These are phyloP conservation scores for Drechslerella stenobrocha DNA, from an alignment of 2,329 filamentous ascomycete species.

Conservation along the genomic window DNA sequence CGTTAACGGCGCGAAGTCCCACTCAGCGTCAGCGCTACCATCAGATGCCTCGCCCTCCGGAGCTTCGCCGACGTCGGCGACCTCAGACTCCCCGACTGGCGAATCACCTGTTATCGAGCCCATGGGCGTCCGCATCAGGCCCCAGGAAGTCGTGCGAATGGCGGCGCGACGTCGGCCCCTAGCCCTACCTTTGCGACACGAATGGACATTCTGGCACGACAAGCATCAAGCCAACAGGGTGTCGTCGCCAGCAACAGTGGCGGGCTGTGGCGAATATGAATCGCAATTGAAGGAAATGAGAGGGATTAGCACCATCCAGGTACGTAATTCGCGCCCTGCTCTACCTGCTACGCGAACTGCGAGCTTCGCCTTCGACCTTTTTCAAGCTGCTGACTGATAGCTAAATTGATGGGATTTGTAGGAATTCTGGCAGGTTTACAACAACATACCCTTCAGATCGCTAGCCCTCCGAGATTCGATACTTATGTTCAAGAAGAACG, in stretches of 20 bases:
- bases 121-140: conserved; percentile 51
- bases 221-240: conserved; percentile 54
- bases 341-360: neutral
- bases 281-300: conserved; percentile 53
- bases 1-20: conserved; percentile 50
- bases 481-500: conserved; percentile 77
- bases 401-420: conserved; percentile 57
- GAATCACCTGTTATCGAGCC: conserved; percentile 53
- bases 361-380: neutral
- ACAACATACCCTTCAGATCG: conserved; percentile 75
- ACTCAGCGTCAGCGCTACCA: conserved; percentile 18
- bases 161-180: conserved; percentile 59
- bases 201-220: conserved; percentile 60
- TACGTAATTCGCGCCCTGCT: conserved; percentile 12
- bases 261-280: conserved; percentile 50
- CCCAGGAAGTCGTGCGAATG: conserved; percentile 58
- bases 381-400: neutral
- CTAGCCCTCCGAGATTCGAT: conserved; percentile 77
- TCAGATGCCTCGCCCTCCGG: conserved; percentile 8
- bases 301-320: conserved; percentile 53
- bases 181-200: conserved; percentile 59
- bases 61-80: conserved; percentile 23
- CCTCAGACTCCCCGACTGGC: conserved; percentile 51
- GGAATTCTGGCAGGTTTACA: conserved; percentile 82
- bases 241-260: conserved; percentile 4